phyloP scores from a whole-genome alignment of 768 basidiomycete species.

The Auriscalpium microsporum region DNA sequence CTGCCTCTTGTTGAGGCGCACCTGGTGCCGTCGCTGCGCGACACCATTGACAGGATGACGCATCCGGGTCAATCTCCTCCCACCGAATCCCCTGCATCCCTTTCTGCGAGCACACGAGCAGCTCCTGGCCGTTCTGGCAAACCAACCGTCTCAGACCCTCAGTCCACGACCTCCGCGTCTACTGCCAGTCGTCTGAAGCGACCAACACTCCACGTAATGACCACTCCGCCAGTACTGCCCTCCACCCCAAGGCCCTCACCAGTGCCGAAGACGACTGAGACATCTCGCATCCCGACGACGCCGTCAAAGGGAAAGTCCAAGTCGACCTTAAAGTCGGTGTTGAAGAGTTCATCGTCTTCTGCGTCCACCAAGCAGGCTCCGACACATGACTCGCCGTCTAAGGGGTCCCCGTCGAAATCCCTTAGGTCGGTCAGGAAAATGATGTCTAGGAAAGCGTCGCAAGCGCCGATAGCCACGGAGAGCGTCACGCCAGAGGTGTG shows the following conservation, averaged over 20 bases:
- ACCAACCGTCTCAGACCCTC: not conserved
- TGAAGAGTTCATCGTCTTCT: slow-evolving; percentile 6
- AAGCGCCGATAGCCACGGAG: not conserved
- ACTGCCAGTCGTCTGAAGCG: slow-evolving; percentile 5
- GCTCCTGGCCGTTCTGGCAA: not conserved
- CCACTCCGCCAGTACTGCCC: not conserved
- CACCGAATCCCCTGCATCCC: not conserved
- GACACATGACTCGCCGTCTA: slow-evolving; percentile 7
- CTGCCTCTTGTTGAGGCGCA: slow-evolving; percentile 56
- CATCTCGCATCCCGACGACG: slow-evolving; percentile 9
- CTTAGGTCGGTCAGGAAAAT: slow-evolving; percentile 9
- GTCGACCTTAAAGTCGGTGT: slow-evolving; percentile 9
- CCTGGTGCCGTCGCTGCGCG: slow-evolving; percentile 59
- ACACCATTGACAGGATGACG: slow-evolving; percentile 72
- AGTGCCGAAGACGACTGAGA: not conserved
- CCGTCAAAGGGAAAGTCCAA: slow-evolving; percentile 2
- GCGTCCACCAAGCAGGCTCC: not conserved
- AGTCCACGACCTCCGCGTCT: slow-evolving; percentile 1
- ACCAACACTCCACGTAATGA: not conserved
- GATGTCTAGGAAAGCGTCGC: slow-evolving; percentile 11
- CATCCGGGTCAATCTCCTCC: slow-evolving; percentile 8
- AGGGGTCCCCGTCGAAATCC: slow-evolving; percentile 13
- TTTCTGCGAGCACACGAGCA: not conserved
- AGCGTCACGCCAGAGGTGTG: not conserved
- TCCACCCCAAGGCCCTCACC: not conserved